phyloP scores from a whole-genome alignment of 2,329 filamentous ascomycete species.

The Aureobasidium musti region DNA sequence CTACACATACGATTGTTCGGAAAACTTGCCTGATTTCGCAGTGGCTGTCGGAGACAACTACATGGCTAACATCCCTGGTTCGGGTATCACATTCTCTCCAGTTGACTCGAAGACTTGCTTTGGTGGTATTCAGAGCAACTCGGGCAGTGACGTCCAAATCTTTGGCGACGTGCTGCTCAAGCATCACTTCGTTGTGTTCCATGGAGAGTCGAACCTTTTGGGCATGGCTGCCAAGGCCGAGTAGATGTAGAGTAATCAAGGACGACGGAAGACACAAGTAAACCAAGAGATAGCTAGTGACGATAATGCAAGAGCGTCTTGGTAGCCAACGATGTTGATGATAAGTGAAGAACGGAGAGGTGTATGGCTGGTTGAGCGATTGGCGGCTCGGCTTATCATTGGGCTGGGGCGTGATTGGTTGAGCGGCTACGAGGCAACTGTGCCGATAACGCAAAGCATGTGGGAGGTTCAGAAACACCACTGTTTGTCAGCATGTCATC shows the following conservation, averaged over 20 bases:
- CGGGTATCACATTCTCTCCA: slow-evolving; percentile 56
- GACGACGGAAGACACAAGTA: not conserved
- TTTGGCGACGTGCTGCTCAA: slow-evolving; percentile 64
- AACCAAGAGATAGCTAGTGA: slow-evolving; percentile 15
- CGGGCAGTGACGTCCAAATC: slow-evolving; percentile 59
- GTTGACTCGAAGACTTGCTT: slow-evolving; percentile 62
- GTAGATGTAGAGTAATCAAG: not conserved
- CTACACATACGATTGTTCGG: slow-evolving; percentile 49
- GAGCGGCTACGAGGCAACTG: not conserved
- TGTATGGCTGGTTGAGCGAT: not conserved
- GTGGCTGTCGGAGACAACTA: slow-evolving; percentile 60
- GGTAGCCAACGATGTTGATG: not conserved
- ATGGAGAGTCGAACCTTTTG: slow-evolving; percentile 48
- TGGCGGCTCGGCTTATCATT: slow-evolving; percentile 12
- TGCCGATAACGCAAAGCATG: slow-evolving; percentile 25
- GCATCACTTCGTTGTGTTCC: slow-evolving; percentile 62
- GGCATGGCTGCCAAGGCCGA: slow-evolving; percentile 28
- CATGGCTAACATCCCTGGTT: slow-evolving; percentile 40
- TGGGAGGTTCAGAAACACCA: not conserved
- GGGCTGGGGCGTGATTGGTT: slow-evolving; percentile 5
- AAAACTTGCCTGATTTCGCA: slow-evolving; percentile 48
- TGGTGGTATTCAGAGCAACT: slow-evolving; percentile 65
- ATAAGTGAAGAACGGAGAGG: not conserved
- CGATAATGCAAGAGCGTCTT: slow-evolving; percentile 1
- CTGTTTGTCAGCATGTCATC: slow-evolving; percentile 22